Conservation (phyloP, 2,329 filamentous ascomycete genomes). For the Cordyceps militaris region DNA sequence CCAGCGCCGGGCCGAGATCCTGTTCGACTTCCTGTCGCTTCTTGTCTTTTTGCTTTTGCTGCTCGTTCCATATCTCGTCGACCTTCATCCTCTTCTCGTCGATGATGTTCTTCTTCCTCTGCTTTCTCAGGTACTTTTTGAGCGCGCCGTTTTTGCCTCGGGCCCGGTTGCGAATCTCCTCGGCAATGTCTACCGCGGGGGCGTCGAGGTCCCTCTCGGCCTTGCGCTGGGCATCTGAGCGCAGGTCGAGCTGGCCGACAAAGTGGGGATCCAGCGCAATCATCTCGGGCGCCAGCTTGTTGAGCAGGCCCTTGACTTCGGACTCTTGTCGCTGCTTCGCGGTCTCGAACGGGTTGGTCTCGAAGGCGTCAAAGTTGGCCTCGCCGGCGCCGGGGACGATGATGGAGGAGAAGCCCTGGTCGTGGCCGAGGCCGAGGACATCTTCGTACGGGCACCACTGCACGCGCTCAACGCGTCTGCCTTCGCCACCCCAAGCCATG, state of each 20-base stretch:
- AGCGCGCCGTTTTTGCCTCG: constrained; percentile 85
- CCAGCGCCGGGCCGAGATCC: constrained; percentile 78
- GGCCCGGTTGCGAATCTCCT: constrained; percentile 66
- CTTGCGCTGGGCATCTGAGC: constrained; percentile 68
- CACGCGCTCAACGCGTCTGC: constrained; percentile 70
- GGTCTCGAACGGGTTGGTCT: constrained; percentile 93
- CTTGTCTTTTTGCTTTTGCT: constrained; percentile 58
- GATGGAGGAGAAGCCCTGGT: constrained; percentile 79
- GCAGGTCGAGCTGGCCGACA: constrained; percentile 78
- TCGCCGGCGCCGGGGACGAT: constrained; percentile 94
- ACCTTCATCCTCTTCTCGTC: constrained; percentile 88
- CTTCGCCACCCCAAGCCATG: constrained; percentile 87
- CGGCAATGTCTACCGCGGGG: constrained; percentile 49
- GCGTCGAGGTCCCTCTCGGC: constrained; percentile 75
- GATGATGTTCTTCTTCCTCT: constrained; percentile 85
- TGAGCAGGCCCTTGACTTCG: constrained; percentile 83
- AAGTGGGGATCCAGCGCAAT: constrained; percentile 91
- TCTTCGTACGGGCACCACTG: constrained; percentile 95
- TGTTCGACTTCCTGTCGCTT: constrained; percentile 56
- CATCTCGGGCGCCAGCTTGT: constrained; percentile 95
- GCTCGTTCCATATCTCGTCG: constrained; percentile 72
- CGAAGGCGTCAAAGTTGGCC: constrained; percentile 89
- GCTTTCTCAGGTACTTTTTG: constrained; percentile 84
- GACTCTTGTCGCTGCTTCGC: constrained; percentile 85
- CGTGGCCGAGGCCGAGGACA: constrained; percentile 77